These are phyloP conservation scores for Hydnomerulius pinastri DNA, from an alignment of 768 basidiomycete species.

Conservation along the genomic window DNA sequence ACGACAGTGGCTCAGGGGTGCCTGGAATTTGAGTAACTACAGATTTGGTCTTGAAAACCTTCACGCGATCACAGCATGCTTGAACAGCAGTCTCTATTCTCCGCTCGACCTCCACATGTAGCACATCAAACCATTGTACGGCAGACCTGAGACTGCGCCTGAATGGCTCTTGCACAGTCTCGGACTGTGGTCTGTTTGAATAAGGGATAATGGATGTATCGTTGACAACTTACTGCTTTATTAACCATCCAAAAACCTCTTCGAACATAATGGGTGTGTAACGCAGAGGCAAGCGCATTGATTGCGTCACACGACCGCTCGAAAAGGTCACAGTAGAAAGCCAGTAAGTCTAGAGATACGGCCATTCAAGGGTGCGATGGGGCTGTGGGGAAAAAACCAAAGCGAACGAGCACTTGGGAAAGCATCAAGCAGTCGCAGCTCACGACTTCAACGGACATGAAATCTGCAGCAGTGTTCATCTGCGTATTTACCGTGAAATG, in stretches of 20 bases:
- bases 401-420: slow-evolving; percentile 23
- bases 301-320: no score
- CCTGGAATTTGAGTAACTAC: background rate
- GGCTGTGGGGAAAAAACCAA: slow-evolving; percentile 34
- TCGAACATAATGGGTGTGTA: no score
- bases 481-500: background rate
- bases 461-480: slow-evolving; percentile 12
- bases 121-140: slow-evolving; percentile 30
- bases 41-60: background rate
- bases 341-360: slow-evolving; percentile 30
- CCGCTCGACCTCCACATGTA: slow-evolving; percentile 15
- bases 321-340: slow-evolving; percentile 39
- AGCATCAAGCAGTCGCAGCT: slow-evolving; percentile 25
- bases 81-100: slow-evolving; percentile 13
- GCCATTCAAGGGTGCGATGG: slow-evolving; percentile 18
- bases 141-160: slow-evolving; percentile 28
- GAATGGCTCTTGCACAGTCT: slow-evolving; percentile 31
- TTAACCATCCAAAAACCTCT: no score
- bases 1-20: background rate
- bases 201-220: no score
- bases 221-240: no score
- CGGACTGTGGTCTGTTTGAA: slow-evolving; percentile 30
- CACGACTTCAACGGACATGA: slow-evolving; percentile 7
- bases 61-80: background rate
- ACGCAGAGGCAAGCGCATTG: no score